phyloP scores from a whole-genome alignment of 495 filamentous ascomycete genomes.

The Hypoxylon trugodes region DNA sequence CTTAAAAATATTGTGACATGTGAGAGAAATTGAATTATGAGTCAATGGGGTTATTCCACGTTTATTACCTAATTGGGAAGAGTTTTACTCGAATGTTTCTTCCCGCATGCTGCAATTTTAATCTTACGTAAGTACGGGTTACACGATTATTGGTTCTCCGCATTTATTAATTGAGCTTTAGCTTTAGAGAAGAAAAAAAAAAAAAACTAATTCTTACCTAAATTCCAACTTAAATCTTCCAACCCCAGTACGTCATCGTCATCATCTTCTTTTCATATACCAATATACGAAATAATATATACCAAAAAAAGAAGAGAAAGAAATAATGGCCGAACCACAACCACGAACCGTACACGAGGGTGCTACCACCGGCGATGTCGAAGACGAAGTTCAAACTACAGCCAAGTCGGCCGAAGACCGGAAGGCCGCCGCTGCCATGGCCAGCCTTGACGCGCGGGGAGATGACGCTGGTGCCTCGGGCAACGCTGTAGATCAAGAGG shows the following conservation, averaged over 20 bases:
- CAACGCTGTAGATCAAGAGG: constrained; percentile 79
- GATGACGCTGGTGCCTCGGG: constrained; percentile 59
- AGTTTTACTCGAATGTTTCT: background rate
- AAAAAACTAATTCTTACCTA: background rate
- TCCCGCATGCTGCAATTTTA: background rate
- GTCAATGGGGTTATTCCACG: background rate
- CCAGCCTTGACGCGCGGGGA: constrained; percentile 69
- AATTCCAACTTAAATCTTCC: too few relatives aligned
- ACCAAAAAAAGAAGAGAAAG: background rate
- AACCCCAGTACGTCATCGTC: too few relatives aligned
- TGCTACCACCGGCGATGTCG: constrained; percentile 65
- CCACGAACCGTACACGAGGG: constrained; percentile 65
- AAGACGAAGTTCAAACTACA: constrained; percentile 67
- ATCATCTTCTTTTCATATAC: background rate
- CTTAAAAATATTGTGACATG: too few relatives aligned
- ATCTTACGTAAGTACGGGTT: too few relatives aligned
- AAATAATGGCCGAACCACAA: constrained; percentile 68
- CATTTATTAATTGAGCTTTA: background rate
- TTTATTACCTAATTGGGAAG: constrained; percentile 25
- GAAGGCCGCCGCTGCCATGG: constrained; percentile 87
- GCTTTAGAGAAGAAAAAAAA: background rate
- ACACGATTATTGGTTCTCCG: too few relatives aligned
- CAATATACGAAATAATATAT: background rate
- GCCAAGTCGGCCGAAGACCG: constrained; percentile 83
- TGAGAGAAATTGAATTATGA: background rate